Base-by-base conservation (phyloP, 148 eudicot genomes). In the Linanthus parryae region DNA sequence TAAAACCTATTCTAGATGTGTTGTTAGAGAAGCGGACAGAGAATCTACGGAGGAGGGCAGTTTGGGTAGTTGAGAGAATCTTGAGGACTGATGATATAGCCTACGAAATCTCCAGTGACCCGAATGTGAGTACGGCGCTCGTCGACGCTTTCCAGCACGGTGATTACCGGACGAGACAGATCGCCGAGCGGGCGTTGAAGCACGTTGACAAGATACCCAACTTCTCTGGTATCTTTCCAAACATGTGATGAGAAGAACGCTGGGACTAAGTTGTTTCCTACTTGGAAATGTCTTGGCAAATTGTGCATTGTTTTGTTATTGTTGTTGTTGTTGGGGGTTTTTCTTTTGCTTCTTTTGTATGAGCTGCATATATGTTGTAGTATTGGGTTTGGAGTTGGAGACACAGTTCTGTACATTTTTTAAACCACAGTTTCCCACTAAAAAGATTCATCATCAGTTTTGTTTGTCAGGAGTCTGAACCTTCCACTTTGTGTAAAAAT, bases 91-190 rank as follows among this genome's bases (percentile, higher is more conserved):
- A 83, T 5, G 77, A 68, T 31, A 84, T 91, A 49, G 90, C 90
- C 8, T 58, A 26, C 33, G 73, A 81, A 39, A 62, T 79, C 35
- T 69, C 94, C 0, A 71, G 71, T 24, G 78, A 91, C 75, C 94
- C 75, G 14, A 91, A 75, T 57, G 78, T 87, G 43, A 71, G 74
- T 53, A 77, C 90, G 1, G 98, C 94, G 0, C 83, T 91, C 4
- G 96, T 91, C 12, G 98, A 91, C 63, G 90, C 90, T 56, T 91
- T 81, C 54, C 86, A 87, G 40, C 81, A 87, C 39, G 96, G 81
- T 15, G 98, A 91, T 48, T 74, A 73, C 48, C 73, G 83, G 12
- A 91, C 95, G 41, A 65, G 83, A 23, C 98, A 83, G 76, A 79
- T 83, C 40, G 98, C 98, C 20, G 96, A 91, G 74, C 73, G 67